Evolutionary conservation across 192 early-diverging fungal species (phyloP).

Genomic region (Entophlyctis helioformis): DNA sequence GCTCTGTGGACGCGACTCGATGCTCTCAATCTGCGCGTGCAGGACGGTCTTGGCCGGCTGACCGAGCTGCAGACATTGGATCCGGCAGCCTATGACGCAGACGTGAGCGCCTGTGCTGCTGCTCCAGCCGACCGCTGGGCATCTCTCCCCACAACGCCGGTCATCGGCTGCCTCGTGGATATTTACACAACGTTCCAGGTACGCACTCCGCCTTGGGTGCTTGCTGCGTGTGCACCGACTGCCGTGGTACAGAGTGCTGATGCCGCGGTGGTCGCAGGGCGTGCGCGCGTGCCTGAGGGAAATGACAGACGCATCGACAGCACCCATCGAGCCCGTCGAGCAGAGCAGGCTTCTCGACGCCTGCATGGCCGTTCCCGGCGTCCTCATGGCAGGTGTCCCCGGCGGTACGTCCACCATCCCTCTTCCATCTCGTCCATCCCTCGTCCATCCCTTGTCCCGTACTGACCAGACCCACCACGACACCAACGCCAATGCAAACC

Average conservation of each 20-base stretch:
- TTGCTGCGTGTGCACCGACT: too few species aligned
- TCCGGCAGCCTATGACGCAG: slow-evolving; percentile 22
- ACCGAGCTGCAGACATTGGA: slow-evolving; percentile 11
- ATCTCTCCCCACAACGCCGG: too few species aligned
- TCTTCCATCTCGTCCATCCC: too few species aligned
- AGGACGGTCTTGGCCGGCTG: slow-evolving; percentile 38
- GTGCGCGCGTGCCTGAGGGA: slow-evolving; percentile 59
- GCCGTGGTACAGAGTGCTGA: too few species aligned
- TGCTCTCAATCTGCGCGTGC: slow-evolving; percentile 43
- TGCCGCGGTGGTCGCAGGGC: too few species aligned
- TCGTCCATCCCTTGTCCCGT: too few species aligned
- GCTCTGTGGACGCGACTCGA: slow-evolving; percentile 51
- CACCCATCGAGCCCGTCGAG: slow-evolving; percentile 80
- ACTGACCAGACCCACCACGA: too few species aligned
- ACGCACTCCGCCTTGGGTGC: too few species aligned
- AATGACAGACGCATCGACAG: slow-evolving; percentile 59
- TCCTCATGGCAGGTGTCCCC: slow-evolving; percentile 87
- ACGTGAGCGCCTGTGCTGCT: slow-evolving; percentile 35
- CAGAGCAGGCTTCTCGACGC: slow-evolving; percentile 83
- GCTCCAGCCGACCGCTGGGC: too few species aligned
- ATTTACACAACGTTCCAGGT: too few species aligned
- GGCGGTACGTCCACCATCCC: slow-evolving; percentile 65
- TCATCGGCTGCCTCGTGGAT: too few species aligned
- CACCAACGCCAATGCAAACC: too few species aligned
- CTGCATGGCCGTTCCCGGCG: slow-evolving; percentile 65